Conservation (phyloP, 1,139 yeast genomes). For the Lodderomyces pseudojiufengensis region DNA sequence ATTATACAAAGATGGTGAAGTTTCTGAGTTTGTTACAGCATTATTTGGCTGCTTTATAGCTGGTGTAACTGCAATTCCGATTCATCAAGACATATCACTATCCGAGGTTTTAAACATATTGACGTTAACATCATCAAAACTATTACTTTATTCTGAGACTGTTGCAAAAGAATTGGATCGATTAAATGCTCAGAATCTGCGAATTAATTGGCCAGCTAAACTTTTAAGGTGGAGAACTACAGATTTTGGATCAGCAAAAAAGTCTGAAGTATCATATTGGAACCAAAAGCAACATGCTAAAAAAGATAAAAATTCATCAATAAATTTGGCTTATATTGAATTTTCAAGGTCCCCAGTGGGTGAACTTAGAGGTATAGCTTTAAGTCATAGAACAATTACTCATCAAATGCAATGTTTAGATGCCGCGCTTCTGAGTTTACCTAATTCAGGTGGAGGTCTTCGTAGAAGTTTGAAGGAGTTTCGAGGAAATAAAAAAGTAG, state of each 20-base stretch:
- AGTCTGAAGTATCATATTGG: slow-evolving; percentile 36
- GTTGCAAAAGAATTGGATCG: slow-evolving; percentile 70
- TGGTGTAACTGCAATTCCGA: slow-evolving; percentile 92
- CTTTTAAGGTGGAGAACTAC: slow-evolving; percentile 78
- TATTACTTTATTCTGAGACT: slow-evolving; percentile 77
- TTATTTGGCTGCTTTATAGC: slow-evolving; percentile 90
- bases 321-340: slow-evolving; percentile 87
- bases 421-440: slow-evolving; percentile 62
- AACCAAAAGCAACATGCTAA: slow-evolving; percentile 19
- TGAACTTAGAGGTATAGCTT: slow-evolving; percentile 87
- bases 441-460: slow-evolving; percentile 44
- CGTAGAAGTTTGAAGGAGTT: slow-evolving; percentile 28
- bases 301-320: slow-evolving; percentile 31
- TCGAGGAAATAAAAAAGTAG: slow-evolving; percentile 30
- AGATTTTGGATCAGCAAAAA: slow-evolving; percentile 71
- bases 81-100: slow-evolving; percentile 67
- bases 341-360: slow-evolving; percentile 89
- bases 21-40: slow-evolving; percentile 81
- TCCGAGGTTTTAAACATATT: slow-evolving; percentile 71
- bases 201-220: slow-evolving; percentile 42
- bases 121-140: slow-evolving; percentile 69
- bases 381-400: slow-evolving; percentile 81
- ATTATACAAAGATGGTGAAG: slow-evolving; percentile 80
- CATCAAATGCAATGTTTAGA: slow-evolving; percentile 83
- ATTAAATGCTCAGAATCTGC: slow-evolving; percentile 35